These are phyloP conservation scores for Hericium erinaceus DNA, from an alignment of 768 basidiomycete genomes.

Conservation along the genomic window DNA sequence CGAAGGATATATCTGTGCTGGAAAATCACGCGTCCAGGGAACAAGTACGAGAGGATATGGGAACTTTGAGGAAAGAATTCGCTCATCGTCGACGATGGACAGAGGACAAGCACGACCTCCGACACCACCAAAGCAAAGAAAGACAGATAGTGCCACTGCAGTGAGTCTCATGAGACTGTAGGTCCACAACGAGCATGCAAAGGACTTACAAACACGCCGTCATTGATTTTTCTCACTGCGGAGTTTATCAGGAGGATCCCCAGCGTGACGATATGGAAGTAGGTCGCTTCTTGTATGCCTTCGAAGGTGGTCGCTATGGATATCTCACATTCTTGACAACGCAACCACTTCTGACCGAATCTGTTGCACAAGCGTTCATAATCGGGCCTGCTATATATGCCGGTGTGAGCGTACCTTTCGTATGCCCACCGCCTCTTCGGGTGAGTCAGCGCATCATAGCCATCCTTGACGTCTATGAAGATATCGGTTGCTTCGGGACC, in stretches of 20 bases:
- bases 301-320: slow-evolving; percentile 53
- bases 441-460: slow-evolving; percentile 71
- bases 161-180: not conserved
- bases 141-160: slow-evolving; percentile 75
- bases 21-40: slow-evolving; percentile 60
- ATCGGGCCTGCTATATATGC: not conserved
- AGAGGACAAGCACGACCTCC: slow-evolving; percentile 59
- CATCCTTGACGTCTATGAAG: slow-evolving; percentile 66
- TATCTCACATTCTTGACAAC: slow-evolving; percentile 62
- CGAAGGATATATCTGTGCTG: slow-evolving; percentile 76
- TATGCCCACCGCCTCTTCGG: slow-evolving; percentile 78
- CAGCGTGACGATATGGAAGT: slow-evolving; percentile 58
- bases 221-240: slow-evolving; percentile 47
- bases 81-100: slow-evolving; percentile 36
- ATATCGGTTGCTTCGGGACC: slow-evolving; percentile 47
- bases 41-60: slow-evolving; percentile 24
- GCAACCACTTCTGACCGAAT: slow-evolving; percentile 67
- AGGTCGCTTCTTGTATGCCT: slow-evolving; percentile 52
- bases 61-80: slow-evolving; percentile 14
- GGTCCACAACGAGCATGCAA: not conserved
- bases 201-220: slow-evolving; percentile 52
- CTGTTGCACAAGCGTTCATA: slow-evolving; percentile 25
- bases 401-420: slow-evolving; percentile 44
- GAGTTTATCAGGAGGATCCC: slow-evolving; percentile 53
- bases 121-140: slow-evolving; percentile 50